These are phyloP conservation scores for Lentinula aciculospora DNA, from an alignment of 768 basidiomycete genomes.

Conservation along the genomic window DNA sequence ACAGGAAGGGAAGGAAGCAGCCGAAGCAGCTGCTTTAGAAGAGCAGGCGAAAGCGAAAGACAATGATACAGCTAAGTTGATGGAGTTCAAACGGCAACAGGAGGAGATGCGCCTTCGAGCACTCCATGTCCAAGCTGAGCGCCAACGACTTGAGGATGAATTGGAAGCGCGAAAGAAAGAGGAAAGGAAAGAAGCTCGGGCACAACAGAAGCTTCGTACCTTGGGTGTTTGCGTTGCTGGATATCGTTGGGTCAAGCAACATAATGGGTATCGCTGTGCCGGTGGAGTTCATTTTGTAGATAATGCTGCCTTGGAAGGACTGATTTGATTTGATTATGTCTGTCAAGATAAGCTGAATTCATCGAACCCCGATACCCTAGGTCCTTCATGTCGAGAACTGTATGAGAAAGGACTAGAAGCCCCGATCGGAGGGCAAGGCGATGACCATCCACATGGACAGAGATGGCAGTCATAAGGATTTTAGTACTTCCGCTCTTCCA, in stretches of 20 bases:
- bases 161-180: conserved; percentile 13
- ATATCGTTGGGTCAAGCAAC: conserved; percentile 37
- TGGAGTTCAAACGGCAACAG: conserved; percentile 15
- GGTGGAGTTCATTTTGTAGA: conserved; percentile 38
- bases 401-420: too few species aligned
- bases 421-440: too few species aligned
- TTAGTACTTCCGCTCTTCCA: too few species aligned
- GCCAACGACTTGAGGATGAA: conserved; percentile 16
- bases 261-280: conserved; percentile 37
- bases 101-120: conserved; percentile 17
- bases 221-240: conserved; percentile 50
- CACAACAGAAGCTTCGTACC: conserved; percentile 32
- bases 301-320: conserved; percentile 9
- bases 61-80: conserved; percentile 6
- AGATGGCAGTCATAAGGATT: too few species aligned
- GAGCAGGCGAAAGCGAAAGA: conserved; percentile 9
- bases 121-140: conserved; percentile 14
- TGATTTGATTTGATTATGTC: not conserved
- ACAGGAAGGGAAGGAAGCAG: conserved; percentile 8
- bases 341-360: too few species aligned
- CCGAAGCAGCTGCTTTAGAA: conserved; percentile 11
- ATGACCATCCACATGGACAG: too few species aligned
- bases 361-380: too few species aligned
- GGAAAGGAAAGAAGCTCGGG: conserved; percentile 33
- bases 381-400: too few species aligned